Evolutionary conservation across 2,329 filamentous ascomycete species (phyloP), one percentile per base, ranked within the genome.

Genomic region (Rutstroemia sp.): DNA sequence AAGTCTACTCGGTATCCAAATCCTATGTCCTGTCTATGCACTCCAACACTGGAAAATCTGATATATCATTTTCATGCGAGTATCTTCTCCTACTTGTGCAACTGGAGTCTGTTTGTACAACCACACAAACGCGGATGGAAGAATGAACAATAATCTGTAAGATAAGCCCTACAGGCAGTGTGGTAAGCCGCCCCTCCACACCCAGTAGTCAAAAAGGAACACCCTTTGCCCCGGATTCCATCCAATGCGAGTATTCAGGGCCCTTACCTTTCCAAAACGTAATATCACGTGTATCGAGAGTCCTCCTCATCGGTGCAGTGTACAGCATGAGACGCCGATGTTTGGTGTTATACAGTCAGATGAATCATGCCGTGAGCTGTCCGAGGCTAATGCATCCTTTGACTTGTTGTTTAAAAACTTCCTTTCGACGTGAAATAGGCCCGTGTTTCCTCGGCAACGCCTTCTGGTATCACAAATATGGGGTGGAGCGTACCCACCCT

Each of bases 391-490:
- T 48, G 54, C 47, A 34, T 50, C 40, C 16, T 40, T n/a, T 17
- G 5, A 50, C 27, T 40, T n/a, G 47, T 27, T 36, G 19, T 55
- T 51, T 60, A 69, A 55, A 69, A 67, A 1, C 58, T 61, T 12
- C 61, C 64, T 42, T 67, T 68, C 14, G 61, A 60, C 23, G 61
- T 57, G 52, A 67, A 71, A 59, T 70, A 65, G 30, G 55, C 57
- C 55, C 62, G 62, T 47, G 61, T 65, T 49, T 61, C 56, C 56
- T 70, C 67, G 34, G 66, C 67, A 45, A 61, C 57, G 23, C 81
- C 77, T 71, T 87, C 83, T 4, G 91, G 88, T 62, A 96, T 86
- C 60, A 89, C 87, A 73, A 89, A 96, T 25, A 96, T 80, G 2
- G 92, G 92, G 72, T 96, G 90, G 40, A 89, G 79, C 16, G 86